A percentile compares a stretch with the other conserved stretches of the same genome.
Conservation (phyloP, 495 filamentous ascomycete species). For the Talaromyces trachyspermus region DNA sequence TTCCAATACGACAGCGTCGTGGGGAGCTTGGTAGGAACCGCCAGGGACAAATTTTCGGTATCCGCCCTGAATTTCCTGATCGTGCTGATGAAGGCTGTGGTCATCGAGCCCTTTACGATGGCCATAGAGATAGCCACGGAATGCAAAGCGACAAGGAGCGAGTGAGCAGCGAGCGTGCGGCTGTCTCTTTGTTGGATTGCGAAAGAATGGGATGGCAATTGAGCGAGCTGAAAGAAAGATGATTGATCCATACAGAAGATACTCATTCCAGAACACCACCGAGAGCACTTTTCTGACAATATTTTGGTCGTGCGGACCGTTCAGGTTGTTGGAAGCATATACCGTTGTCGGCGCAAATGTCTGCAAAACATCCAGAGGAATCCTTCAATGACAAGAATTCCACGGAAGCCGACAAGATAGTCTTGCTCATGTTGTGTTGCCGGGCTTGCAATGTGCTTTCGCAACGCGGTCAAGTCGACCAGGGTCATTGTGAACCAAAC, state of each 20-base stretch:
- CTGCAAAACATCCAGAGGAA: constrained; percentile 30
- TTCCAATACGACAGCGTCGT: constrained; percentile 27
- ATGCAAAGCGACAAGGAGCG: constrained; percentile 34
- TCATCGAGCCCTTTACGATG: constrained; percentile 4
- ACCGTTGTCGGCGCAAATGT: constrained; percentile 24
- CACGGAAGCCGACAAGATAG: constrained; percentile 28
- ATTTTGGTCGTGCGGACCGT: constrained; percentile 17
- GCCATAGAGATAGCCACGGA: constrained; percentile 23
- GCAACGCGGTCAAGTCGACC: no score
- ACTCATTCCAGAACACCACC: constrained; percentile 30
- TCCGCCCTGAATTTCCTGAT: constrained; percentile 16
- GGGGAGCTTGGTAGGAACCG: constrained; percentile 15
- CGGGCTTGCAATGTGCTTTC: constrained; percentile 1
- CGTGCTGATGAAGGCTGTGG: constrained; percentile 13
- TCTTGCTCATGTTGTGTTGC: constrained; percentile 8
- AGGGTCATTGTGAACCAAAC: no score
- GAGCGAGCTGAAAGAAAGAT: constrained; percentile 29
- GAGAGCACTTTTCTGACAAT: constrained; percentile 24
- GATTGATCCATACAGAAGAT: constrained; percentile 26
- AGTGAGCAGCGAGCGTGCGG: constrained; percentile 28
- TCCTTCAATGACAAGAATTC: constrained; percentile 21
- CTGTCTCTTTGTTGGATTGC: constrained; percentile 17
- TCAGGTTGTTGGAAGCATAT: constrained; percentile 10
- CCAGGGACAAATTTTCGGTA: constrained; percentile 20
- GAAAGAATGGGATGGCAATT: constrained; percentile 26